These are phyloP conservation scores for Rhizoctonia solani DNA, from an alignment of 1,284 basidiomycete genomes.

Conservation along the genomic window DNA sequence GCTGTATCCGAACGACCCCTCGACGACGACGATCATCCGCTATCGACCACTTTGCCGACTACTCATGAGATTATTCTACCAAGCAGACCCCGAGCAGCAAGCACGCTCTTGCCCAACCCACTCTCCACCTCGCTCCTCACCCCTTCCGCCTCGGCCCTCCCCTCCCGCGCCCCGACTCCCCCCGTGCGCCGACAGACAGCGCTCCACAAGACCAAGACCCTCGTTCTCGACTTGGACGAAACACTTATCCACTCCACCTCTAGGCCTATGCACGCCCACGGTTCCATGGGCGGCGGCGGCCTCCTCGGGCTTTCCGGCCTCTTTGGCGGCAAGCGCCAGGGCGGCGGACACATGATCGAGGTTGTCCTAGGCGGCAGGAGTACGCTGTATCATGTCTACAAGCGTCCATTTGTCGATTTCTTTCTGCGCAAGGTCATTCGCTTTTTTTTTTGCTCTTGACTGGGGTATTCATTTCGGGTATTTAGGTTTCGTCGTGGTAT, in stretches of 20 bases:
- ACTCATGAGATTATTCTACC: too few relatives aligned
- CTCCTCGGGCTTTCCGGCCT: slow-evolving; percentile 48
- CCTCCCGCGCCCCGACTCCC: slow-evolving; percentile 56
- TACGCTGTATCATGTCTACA: slow-evolving; percentile 97
- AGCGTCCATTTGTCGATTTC: slow-evolving; percentile 95
- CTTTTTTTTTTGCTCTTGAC: slow-evolving; percentile 12
- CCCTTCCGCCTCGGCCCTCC: slow-evolving; percentile 36
- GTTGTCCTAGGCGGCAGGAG: slow-evolving; percentile 88
- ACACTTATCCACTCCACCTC: slow-evolving; percentile 98
- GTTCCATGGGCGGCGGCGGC: slow-evolving; percentile 48
- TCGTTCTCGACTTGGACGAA: slow-evolving; percentile 96
- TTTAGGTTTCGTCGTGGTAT: slow-evolving; percentile 95
- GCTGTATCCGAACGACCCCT: slow-evolving; percentile 13
- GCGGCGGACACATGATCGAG: slow-evolving; percentile 90
- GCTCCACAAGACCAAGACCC: slow-evolving; percentile 84
- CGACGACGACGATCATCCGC: slow-evolving; percentile 14
- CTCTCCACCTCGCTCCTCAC: slow-evolving; percentile 45
- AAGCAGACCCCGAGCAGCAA: slow-evolving; percentile 36
- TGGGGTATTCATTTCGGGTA: background rate
- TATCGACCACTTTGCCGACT: slow-evolving; percentile 40
- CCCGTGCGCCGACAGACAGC: slow-evolving; percentile 58
- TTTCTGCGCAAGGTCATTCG: slow-evolving; percentile 82
- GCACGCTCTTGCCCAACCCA: slow-evolving; percentile 42
- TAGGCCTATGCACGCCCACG: slow-evolving; percentile 53
- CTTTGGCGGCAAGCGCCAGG: slow-evolving; percentile 58